Conservation (phyloP, 1,284 basidiomycete genomes). For the Microbotryum intermedium region DNA sequence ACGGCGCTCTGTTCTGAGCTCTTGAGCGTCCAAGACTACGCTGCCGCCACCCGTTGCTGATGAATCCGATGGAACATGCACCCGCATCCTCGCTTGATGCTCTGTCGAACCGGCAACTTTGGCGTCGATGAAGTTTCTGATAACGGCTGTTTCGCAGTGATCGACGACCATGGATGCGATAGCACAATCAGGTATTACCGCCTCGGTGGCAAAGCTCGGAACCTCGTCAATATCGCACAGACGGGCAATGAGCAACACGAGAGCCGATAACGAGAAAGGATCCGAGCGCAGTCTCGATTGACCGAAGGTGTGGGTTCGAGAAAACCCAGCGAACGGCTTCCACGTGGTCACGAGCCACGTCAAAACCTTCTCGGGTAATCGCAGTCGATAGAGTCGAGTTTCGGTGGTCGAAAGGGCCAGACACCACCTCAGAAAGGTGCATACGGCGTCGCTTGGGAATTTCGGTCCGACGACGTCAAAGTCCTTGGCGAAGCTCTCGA, state of each 20-base stretch:
- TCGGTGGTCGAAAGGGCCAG: constrained; percentile 64
- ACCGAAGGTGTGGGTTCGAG: constrained; percentile 11
- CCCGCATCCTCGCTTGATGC: not conserved
- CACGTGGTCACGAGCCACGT: constrained; percentile 72
- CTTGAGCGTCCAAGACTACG: too few species aligned
- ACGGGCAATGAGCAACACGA: constrained; percentile 57
- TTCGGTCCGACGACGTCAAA: constrained; percentile 78
- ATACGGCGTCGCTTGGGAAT: constrained; percentile 75
- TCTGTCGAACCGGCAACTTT: constrained; percentile 39
- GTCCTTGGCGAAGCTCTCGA: constrained; percentile 66
- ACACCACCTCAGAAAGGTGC: constrained; percentile 61
- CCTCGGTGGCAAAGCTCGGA: constrained; percentile 6
- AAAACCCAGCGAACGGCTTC: constrained; percentile 47
- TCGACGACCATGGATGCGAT: constrained; percentile 55
- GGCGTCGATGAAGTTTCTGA: constrained; percentile 61
- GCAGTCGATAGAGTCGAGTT: constrained; percentile 65
- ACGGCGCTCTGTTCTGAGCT: too few species aligned
- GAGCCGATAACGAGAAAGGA: constrained; percentile 44
- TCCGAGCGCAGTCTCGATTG: constrained; percentile 46
- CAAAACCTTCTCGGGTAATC: constrained; percentile 71
- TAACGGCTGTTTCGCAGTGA: constrained; percentile 50
- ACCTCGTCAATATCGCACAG: constrained; percentile 34
- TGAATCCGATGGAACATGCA: not conserved
- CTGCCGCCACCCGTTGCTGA: not conserved
- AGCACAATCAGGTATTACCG: constrained; percentile 41